Evolutionary conservation across 106 monocot species (phyloP), one percentile per base, ranked within the genome.

Genomic region (Ottelia alismoides): DNA sequence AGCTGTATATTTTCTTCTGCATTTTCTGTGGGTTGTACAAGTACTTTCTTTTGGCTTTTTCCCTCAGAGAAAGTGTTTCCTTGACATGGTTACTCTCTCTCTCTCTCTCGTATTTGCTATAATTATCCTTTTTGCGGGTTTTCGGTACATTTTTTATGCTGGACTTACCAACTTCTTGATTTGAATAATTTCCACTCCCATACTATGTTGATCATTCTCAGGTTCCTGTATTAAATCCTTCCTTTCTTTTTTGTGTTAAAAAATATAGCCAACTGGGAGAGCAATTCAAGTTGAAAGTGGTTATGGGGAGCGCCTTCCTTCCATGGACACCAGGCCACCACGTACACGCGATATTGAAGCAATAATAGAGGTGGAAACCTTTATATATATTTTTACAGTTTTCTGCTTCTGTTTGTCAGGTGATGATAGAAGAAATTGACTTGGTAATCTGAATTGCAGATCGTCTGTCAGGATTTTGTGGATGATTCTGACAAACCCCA

Each of bases 281-380:
- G 71, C 92, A 45, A 92, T 92, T 74, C 85, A 82, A 60, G 92
- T 92, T 63, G 92, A 92, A 76, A 56, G 71, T 58, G 76, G 82
- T 56, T 79, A 51, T 62, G 73, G 76, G 44, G 92, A 92, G 54
- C 81, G 92, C 1, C 74, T 82, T 65, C 92, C 92, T 32, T 86
- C 85, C 25, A 83, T 87, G 43, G 92, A 92, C 56, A 92, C 92
- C 20, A 73, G 92, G 63, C 76, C 76, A 57, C 76, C 86, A 23
- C 65, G 92, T 17, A 29, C 57, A 28, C 86, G 92, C 65, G 86
- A 92, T 60, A 64, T 79, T 30, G 92, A 92, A 79, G 69, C 79
- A 55, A 66, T 92, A 49, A 92, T 92, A 63, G 92, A 92, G 86
- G 92, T 92, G 76, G 45, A n/a, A n/a, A n/a, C n/a, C n/a, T n/a